Evolutionary conservation across 2,329 filamentous ascomycete genomes (phyloP).

Genomic region (Coniella vitis): DNA sequence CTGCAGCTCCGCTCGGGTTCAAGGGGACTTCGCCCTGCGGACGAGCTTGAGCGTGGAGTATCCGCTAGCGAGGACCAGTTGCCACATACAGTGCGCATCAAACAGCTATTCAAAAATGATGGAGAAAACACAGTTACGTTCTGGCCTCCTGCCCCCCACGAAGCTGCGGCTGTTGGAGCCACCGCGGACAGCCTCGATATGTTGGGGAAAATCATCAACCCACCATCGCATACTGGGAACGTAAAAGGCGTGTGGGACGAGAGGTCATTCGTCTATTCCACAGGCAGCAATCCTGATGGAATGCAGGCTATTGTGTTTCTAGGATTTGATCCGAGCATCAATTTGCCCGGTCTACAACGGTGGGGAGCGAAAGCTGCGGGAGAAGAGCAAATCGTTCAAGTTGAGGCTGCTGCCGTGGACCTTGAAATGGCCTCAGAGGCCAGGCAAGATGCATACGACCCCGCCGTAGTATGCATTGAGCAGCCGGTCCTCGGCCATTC

Average conservation of each 20-base stretch:
- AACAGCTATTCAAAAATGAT: constrained; percentile 19
- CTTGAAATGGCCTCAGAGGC: too few species aligned
- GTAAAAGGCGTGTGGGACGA: constrained; percentile 40
- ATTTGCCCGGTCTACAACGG: constrained; percentile 21
- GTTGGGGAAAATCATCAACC: constrained; percentile 34
- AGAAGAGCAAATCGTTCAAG: neutral
- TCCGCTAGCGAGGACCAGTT: constrained; percentile 1
- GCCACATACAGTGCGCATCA: constrained; percentile 16
- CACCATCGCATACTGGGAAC: constrained; percentile 27
- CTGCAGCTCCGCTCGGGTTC: constrained; percentile 40
- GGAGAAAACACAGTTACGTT: constrained; percentile 19
- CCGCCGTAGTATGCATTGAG: too few species aligned
- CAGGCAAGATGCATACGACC: too few species aligned
- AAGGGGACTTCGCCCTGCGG: constrained; percentile 29
- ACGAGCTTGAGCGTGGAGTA: constrained; percentile 7
- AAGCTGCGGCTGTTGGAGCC: constrained; percentile 16
- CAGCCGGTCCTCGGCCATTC: neutral
- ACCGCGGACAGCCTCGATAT: constrained; percentile 25
- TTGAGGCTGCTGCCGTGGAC: neutral
- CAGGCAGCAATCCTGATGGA: constrained; percentile 22
- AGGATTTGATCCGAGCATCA: constrained; percentile 35
- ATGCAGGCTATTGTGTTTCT: constrained; percentile 33
- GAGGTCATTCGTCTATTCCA: constrained; percentile 39
- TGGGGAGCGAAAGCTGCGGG: constrained; percentile 17
- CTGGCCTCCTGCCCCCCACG: constrained; percentile 29